These are phyloP conservation scores for Trichoderma oligosporum DNA, from an alignment of 2,329 filamentous ascomycete genomes.

Conservation along the genomic window DNA sequence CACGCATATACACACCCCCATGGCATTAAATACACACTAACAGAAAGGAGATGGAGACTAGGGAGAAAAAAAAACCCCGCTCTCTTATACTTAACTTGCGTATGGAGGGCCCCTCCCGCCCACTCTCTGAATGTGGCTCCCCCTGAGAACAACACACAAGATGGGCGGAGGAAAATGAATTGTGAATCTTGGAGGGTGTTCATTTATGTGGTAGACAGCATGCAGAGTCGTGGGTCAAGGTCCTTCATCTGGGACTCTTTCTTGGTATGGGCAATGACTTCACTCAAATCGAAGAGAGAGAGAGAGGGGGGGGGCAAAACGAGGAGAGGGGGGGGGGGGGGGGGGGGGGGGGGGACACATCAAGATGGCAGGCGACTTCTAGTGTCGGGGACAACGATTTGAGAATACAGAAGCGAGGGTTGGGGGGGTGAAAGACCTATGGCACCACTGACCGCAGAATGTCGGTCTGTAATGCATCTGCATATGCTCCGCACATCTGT, in stretches of 20 bases:
- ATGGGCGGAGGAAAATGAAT: neutral
- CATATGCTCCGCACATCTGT: conserved; percentile 1
- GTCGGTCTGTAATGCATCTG: conserved; percentile 15
- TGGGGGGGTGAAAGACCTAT: too few species aligned
- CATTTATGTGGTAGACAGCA: neutral
- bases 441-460: conserved; percentile 6
- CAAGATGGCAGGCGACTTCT: neutral
- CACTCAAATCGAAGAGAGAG: neutral
- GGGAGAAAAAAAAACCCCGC: conserved; percentile 7
- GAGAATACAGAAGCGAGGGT: neutral
- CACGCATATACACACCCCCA: conserved; percentile 5
- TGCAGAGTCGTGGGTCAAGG: too few species aligned
- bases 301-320: too few species aligned
- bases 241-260: neutral
- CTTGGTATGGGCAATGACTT: neutral
- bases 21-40: conserved; percentile 2
- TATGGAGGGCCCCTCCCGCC: conserved; percentile 14
- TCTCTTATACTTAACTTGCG: neutral
- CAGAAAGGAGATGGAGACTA: conserved; percentile 7
- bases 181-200: neutral
- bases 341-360: too few species aligned
- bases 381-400: neutral
- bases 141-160: neutral
- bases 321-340: too few species aligned
- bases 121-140: conserved; percentile 8